Conservation (phyloP, 805 yeast genomes). For the Pichia paraexigua region DNA sequence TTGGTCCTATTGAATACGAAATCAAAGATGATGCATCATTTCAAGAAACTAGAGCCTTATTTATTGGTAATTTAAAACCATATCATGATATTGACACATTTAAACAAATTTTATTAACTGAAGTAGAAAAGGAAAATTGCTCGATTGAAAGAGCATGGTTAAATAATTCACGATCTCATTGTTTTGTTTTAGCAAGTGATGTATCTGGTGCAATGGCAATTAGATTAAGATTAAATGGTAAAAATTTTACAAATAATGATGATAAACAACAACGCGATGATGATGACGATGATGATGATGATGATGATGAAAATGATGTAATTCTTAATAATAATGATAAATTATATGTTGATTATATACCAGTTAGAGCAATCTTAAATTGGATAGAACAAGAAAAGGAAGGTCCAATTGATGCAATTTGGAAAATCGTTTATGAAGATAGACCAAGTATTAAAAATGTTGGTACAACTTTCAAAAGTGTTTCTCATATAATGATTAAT, state of each 20-base stretch:
- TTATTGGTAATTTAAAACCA: constrained; percentile 35
- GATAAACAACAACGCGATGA: too few relatives aligned
- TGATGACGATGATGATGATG: too few relatives aligned
- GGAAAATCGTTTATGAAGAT: constrained; percentile 34
- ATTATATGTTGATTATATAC: constrained; percentile 34
- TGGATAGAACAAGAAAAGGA: constrained; percentile 41
- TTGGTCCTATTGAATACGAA: not conserved
- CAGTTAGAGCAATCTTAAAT: constrained; percentile 36
- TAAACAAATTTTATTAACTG: constrained; percentile 29
- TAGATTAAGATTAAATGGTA: constrained; percentile 30
- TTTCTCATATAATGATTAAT: constrained; percentile 27
- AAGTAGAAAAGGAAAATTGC: constrained; percentile 22
- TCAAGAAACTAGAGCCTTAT: constrained; percentile 35
- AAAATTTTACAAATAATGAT: constrained; percentile 16
- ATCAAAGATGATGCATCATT: constrained; percentile 23
- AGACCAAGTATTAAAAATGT: constrained; percentile 26
- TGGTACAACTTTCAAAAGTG: constrained; percentile 23
- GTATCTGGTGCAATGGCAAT: constrained; percentile 34
- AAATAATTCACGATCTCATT: constrained; percentile 34
- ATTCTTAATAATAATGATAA: not conserved
- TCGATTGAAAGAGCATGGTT: constrained; percentile 39
- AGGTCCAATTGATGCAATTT: constrained; percentile 37
- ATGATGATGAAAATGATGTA: constrained; percentile 15
- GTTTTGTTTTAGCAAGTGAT: constrained; percentile 33
- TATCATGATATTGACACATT: constrained; percentile 33